phyloP scores from a whole-genome alignment of 805 yeast genomes.

The Diddensiella transvaalensis region DNA sequence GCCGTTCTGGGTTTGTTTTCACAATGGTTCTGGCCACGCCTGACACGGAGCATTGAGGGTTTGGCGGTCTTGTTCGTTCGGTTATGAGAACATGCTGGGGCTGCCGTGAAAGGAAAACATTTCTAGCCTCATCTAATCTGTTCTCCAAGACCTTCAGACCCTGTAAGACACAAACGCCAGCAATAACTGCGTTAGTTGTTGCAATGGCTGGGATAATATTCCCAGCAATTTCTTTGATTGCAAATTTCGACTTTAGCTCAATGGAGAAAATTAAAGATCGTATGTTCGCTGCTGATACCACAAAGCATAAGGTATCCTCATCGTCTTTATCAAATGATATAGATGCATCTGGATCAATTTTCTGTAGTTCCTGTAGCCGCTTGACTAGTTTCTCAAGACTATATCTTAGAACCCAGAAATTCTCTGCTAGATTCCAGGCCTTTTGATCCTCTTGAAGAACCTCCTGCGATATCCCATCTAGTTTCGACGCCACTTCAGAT shows the following conservation, averaged over 20 bases:
- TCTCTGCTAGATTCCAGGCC: conserved; percentile 62
- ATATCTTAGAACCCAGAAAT: conserved; percentile 53
- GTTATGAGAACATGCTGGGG: conserved; percentile 64
- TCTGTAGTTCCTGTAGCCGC: conserved; percentile 42
- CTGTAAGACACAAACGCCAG: conserved; percentile 79
- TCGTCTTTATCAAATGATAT: conserved; percentile 87
- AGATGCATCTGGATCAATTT: conserved; percentile 35
- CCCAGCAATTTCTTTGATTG: conserved; percentile 90
- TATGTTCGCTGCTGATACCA: conserved; percentile 78
- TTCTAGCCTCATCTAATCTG: conserved; percentile 28
- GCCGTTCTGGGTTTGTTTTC: conserved; percentile 21
- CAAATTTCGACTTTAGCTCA: conserved; percentile 71
- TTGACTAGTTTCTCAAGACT: conserved; percentile 48
- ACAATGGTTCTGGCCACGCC: conserved; percentile 32
- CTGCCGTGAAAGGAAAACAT: conserved; percentile 51
- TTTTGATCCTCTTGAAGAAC: conserved; percentile 39
- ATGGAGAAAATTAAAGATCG: conserved; percentile 70
- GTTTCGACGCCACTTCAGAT: conserved; percentile 22
- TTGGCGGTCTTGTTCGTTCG: conserved; percentile 60
- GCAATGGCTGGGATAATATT: conserved; percentile 98
- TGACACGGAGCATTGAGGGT: conserved; percentile 61
- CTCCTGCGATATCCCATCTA: conserved; percentile 21
- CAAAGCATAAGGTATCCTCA: conserved; percentile 83
- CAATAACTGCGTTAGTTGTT: conserved; percentile 92
- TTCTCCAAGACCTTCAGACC: conserved; percentile 48